These are phyloP conservation scores for Dothideomycetidae sp. DNA, from an alignment of 2,329 filamentous ascomycete species.

Conservation along the genomic window DNA sequence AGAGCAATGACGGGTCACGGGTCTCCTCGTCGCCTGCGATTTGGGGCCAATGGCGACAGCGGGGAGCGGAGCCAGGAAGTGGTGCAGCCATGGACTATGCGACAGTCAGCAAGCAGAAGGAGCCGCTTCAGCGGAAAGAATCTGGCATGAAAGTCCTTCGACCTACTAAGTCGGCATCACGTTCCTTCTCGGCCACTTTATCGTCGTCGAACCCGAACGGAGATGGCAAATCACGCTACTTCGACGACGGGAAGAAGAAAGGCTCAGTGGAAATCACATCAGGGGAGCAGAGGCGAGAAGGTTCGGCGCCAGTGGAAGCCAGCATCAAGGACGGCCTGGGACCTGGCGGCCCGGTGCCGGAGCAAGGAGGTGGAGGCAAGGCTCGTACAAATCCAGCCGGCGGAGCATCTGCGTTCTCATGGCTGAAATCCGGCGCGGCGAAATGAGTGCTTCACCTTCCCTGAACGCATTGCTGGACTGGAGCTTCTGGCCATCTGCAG, in stretches of 20 bases:
- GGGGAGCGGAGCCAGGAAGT: conserved; percentile 20
- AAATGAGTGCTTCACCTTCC: no score
- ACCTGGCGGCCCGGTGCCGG: conserved; percentile 16
- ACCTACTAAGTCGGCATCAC: conserved; percentile 50
- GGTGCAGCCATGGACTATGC: conserved; percentile 35
- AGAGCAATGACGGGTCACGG: conserved; percentile 1
- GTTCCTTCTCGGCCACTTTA: conserved; percentile 32
- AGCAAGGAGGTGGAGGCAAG: conserved; percentile 15
- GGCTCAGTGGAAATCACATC: conserved; percentile 5
- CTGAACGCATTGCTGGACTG: no score
- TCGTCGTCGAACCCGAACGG: conserved; percentile 20
- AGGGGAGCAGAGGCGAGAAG: conserved; percentile 9
- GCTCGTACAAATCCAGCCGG: conserved; percentile 63
- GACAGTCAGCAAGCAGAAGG: conserved; percentile 41
- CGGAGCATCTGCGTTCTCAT: conserved; percentile 84
- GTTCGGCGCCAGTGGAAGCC: conserved; percentile 15
- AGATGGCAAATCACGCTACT: conserved; percentile 32
- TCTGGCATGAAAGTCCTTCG: conserved; percentile 85
- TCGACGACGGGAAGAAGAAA: conserved; percentile 31
- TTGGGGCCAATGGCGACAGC: conserved; percentile 35
- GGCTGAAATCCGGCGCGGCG: conserved; percentile 48
- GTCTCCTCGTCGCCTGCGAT: conserved; percentile 29
- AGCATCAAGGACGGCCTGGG: conserved; percentile 37
- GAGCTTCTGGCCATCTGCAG: no score
- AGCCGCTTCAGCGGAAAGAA: conserved; percentile 53